phyloP scores from a whole-genome alignment of 305 asterid species.

The Fraxinus xanthoxyloides region DNA sequence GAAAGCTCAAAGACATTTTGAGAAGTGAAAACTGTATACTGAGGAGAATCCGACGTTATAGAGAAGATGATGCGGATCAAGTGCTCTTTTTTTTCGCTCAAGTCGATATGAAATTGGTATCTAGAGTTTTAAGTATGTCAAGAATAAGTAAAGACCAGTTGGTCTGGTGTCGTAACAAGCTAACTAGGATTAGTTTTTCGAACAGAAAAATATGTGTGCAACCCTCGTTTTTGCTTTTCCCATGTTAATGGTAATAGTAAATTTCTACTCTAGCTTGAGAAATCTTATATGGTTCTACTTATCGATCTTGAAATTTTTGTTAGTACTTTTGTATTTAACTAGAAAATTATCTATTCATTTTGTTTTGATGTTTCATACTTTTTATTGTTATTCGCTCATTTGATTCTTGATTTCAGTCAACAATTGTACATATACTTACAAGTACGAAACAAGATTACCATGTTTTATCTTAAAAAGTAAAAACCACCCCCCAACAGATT shows the following conservation, averaged over 20 bases:
- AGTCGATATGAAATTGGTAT: constrained; percentile 80
- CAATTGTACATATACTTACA: too few relatives aligned
- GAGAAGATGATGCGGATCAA: constrained; percentile 68
- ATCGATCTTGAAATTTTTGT: not conserved
- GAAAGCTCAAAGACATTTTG: constrained; percentile 60
- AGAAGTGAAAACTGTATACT: constrained; percentile 75
- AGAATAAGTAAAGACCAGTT: constrained; percentile 69
- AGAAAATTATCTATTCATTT: not conserved
- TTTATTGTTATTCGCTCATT: too few relatives aligned
- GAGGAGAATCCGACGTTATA: constrained; percentile 44
- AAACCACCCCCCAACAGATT: too few relatives aligned
- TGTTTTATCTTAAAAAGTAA: too few relatives aligned
- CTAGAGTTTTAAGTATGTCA: constrained; percentile 71
- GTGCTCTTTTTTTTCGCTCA: constrained; percentile 74
- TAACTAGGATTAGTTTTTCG: constrained; percentile 64
- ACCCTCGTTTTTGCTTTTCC: constrained; percentile 80
- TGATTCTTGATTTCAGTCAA: too few relatives aligned
- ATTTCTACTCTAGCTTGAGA: not conserved
- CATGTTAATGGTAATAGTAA: constrained; percentile 40
- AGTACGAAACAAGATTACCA: too few relatives aligned
- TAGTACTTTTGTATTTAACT: not conserved
- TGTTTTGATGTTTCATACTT: too few relatives aligned
- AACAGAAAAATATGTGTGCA: constrained; percentile 64
- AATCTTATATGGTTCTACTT: not conserved
- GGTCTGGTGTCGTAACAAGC: constrained; percentile 74